phyloP scores from a whole-genome alignment of 2,329 filamentous ascomycete species.

The Shiraia sp. region DNA sequence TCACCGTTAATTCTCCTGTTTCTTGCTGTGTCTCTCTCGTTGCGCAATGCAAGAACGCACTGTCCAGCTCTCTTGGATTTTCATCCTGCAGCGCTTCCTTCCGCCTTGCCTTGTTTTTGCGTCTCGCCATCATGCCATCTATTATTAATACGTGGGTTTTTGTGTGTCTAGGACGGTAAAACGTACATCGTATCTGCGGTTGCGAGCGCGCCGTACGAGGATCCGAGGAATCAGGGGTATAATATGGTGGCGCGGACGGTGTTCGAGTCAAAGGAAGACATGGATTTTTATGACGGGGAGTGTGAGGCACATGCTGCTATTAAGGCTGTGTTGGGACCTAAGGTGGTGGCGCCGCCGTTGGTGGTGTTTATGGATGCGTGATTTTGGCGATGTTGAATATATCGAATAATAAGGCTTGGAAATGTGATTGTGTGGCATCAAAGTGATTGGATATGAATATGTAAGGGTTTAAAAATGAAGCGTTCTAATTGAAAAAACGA shows the following conservation, averaged over 20 bases:
- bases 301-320: conserved; percentile 60
- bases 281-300: conserved; percentile 69
- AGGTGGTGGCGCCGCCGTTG: conserved; percentile 31
- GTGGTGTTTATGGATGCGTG: conserved; percentile 34
- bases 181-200: conserved; percentile 67
- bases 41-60: neutral
- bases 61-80: conserved; percentile 11
- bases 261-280: conserved; percentile 68
- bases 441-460: too few species aligned
- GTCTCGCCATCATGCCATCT: too few species aligned
- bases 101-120: too few species aligned
- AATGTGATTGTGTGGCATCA: too few species aligned
- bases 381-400: too few species aligned
- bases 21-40: too few species aligned
- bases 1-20: too few species aligned
- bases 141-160: too few species aligned
- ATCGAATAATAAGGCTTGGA: too few species aligned
- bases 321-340: conserved; percentile 43
- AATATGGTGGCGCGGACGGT: conserved; percentile 66
- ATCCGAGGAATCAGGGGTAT: conserved; percentile 67
- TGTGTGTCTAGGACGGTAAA: conserved; percentile 69
- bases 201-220: conserved; percentile 60
- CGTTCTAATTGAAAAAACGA: neutral
- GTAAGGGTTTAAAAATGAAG: too few species aligned
- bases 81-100: too few species aligned